Evolutionary conservation across 2,329 filamentous ascomycete species (phyloP).

Genomic region (Zymoseptoria brevis): DNA sequence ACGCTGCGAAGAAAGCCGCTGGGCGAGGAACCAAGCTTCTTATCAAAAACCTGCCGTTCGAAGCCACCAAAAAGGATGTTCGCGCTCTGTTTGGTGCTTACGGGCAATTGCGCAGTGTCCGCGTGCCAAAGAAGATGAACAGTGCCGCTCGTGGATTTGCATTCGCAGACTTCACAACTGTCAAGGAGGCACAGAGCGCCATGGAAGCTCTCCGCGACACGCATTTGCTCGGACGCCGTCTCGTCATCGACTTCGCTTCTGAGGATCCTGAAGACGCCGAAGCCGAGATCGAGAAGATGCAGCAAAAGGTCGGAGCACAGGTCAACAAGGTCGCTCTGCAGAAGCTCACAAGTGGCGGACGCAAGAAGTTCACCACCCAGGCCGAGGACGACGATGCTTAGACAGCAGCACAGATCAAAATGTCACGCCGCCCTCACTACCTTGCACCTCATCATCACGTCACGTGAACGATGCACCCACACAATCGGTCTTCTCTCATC

Average conservation of each 20-base stretch:
- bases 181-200: slow-evolving; percentile 82
- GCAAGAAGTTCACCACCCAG: slow-evolving; percentile 66
- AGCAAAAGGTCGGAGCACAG: slow-evolving; percentile 87
- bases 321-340: slow-evolving; percentile 85
- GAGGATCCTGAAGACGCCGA: slow-evolving; percentile 85
- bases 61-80: slow-evolving; percentile 88
- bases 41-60: slow-evolving; percentile 97
- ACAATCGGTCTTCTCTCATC: not conserved
- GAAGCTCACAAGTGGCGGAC: slow-evolving; percentile 72
- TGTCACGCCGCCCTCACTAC: not conserved
- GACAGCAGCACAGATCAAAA: slow-evolving; percentile 1
- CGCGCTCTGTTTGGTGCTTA: slow-evolving; percentile 79
- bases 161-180: slow-evolving; percentile 90
- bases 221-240: slow-evolving; percentile 78
- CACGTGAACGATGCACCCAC: not conserved
- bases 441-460: not conserved
- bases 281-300: slow-evolving; percentile 93
- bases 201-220: slow-evolving; percentile 87
- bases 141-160: slow-evolving; percentile 83
- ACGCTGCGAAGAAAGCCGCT: slow-evolving; percentile 71
- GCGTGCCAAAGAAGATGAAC: slow-evolving; percentile 92
- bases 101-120: slow-evolving; percentile 83
- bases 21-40: slow-evolving; percentile 81
- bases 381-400: slow-evolving; percentile 20
- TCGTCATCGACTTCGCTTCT: slow-evolving; percentile 87